Evolutionary conservation across 2,329 filamentous ascomycete species (phyloP).

Genomic region (Monilinia laxa): DNA sequence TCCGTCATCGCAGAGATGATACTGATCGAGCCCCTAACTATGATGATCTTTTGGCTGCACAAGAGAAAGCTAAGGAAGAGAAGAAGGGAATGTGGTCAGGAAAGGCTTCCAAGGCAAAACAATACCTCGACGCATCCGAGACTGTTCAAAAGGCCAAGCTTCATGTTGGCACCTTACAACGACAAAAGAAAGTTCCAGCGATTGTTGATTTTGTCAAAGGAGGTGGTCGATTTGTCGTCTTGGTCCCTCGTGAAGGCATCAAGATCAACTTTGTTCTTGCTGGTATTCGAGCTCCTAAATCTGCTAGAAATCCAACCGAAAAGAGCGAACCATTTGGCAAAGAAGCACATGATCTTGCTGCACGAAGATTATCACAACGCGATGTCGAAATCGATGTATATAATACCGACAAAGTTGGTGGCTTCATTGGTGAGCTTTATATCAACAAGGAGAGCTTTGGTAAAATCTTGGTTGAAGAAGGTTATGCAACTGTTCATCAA

Average conservation of each 20-base stretch:
- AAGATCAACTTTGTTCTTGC: constrained; percentile 94
- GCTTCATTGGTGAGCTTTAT: constrained; percentile 93
- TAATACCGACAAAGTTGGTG: constrained; percentile 92
- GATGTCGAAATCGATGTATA: constrained; percentile 96
- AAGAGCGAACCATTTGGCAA: constrained; percentile 90
- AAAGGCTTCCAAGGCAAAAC: constrained; percentile 79
- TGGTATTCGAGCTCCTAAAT: constrained; percentile 86
- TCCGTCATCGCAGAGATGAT: constrained; percentile 92
- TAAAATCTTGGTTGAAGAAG: constrained; percentile 90
- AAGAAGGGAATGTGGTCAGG: constrained; percentile 94
- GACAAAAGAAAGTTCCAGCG: constrained; percentile 88
- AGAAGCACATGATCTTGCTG: constrained; percentile 90
- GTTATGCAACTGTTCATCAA: constrained; percentile 84
- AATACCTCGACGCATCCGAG: constrained; percentile 88
- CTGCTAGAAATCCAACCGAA: constrained; percentile 74
- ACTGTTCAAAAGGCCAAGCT: constrained; percentile 93
- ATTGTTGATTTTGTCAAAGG: constrained; percentile 97
- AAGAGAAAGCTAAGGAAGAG: constrained; percentile 79
- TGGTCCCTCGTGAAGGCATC: constrained; percentile 88
- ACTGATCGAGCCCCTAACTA: constrained; percentile 92
- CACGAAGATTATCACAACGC: constrained; percentile 83
- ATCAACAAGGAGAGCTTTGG: constrained; percentile 95
- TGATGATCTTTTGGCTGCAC: constrained; percentile 78
- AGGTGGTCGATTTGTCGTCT: constrained; percentile 88
- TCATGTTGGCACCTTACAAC: constrained; percentile 80